phyloP scores from a whole-genome alignment of 176 grass and related monocot species.

The Bothriochloa decipiens region DNA sequence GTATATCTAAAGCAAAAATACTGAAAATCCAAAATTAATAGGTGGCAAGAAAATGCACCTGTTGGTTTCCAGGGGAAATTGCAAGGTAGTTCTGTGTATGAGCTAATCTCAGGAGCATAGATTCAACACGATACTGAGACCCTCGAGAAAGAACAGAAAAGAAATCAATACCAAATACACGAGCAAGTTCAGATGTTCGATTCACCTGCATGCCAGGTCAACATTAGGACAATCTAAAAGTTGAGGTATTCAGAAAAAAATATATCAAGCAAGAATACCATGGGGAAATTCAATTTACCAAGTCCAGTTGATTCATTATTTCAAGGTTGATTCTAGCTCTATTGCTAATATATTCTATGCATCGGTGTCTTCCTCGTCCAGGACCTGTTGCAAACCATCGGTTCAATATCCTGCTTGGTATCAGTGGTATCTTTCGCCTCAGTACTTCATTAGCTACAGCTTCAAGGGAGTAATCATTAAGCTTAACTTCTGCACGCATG shows the following conservation, averaged over 20 bases:
- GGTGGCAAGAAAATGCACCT: constrained; percentile 46
- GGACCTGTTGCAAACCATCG: constrained; percentile 83
- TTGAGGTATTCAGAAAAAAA: constrained; percentile 5
- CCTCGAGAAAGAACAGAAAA: constrained; percentile 98
- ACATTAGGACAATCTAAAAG: constrained; percentile 23
- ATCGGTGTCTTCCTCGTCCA: constrained; percentile 66
- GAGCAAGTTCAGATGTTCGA: constrained; percentile 94
- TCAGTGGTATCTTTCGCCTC: constrained; percentile 78
- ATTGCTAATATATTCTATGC: constrained; percentile 65
- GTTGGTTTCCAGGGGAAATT: constrained; percentile 92
- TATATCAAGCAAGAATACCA: constrained; percentile 36
- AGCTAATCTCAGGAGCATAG: constrained; percentile 93
- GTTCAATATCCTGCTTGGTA: constrained; percentile 81
- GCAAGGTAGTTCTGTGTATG: constrained; percentile 98
- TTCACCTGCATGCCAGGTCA: constrained; percentile 72
- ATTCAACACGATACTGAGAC: constrained; percentile 95
- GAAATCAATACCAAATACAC: constrained; percentile 98
- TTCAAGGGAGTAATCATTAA: constrained; percentile 88
- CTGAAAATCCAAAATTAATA: constrained; percentile 14
- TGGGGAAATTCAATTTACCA: constrained; percentile 59
- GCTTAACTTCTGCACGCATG: constrained; percentile 89
- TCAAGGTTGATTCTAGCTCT: constrained; percentile 77
- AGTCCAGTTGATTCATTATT: constrained; percentile 89
- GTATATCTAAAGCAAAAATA: constrained; percentile 24
- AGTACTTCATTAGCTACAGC: constrained; percentile 88